These are phyloP conservation scores for Yamadazyma dushanensis DNA, from an alignment of 1,139 yeast genomes.

Conservation along the genomic window DNA sequence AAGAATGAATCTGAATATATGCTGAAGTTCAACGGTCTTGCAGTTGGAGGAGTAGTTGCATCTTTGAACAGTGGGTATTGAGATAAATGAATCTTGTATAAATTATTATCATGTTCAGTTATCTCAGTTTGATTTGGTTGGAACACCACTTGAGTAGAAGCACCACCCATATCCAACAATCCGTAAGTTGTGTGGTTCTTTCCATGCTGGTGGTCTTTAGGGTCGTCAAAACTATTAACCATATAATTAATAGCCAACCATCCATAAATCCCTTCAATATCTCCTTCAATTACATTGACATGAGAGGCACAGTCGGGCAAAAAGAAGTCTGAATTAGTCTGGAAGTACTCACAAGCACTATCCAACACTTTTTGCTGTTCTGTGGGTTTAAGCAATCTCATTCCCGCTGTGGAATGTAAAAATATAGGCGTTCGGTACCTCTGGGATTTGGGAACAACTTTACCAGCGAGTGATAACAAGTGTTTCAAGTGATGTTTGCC, in stretches of 20 bases:
- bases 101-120: constrained; percentile 52
- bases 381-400: constrained; percentile 61
- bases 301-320: constrained; percentile 60
- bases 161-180: constrained; percentile 85
- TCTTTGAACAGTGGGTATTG: constrained; percentile 26
- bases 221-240: constrained; percentile 56
- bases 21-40: constrained; percentile 36
- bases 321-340: constrained; percentile 53
- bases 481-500: constrained; percentile 61
- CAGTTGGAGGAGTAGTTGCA: constrained; percentile 10
- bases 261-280: constrained; percentile 77
- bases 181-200: constrained; percentile 66
- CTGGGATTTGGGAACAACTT: constrained; percentile 65
- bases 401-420: constrained; percentile 79
- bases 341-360: constrained; percentile 57
- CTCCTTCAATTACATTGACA: constrained; percentile 71
- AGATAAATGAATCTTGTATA: constrained; percentile 52
- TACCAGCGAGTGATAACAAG: constrained; percentile 54
- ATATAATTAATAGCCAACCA: constrained; percentile 79
- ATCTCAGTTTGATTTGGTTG: constrained; percentile 63
- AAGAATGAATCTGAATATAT: constrained; percentile 73
- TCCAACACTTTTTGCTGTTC: constrained; percentile 53
- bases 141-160: constrained; percentile 81
- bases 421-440: constrained; percentile 74
- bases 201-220: constrained; percentile 50